Conservation (phyloP, 257 asterid species). For the Nicotiana otophora region DNA sequence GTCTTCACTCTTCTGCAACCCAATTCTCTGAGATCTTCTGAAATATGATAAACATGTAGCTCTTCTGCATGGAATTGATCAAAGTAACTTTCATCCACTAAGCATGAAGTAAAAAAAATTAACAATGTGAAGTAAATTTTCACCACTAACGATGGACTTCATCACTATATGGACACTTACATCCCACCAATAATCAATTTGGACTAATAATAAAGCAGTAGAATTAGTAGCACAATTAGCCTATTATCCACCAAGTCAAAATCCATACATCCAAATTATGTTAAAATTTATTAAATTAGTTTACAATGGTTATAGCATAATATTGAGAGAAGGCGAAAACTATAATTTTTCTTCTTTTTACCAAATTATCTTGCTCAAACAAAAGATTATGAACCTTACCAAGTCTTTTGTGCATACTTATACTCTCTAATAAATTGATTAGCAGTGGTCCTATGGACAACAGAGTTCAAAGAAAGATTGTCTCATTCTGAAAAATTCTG, state of each 20-base stretch:
- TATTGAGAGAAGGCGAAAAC: neutral
- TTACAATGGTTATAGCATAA: neutral
- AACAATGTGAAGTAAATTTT: neutral
- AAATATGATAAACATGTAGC: neutral
- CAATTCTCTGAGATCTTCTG: neutral
- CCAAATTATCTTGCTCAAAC: neutral
- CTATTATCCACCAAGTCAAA: neutral
- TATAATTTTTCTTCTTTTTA: neutral
- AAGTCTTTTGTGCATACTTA: neutral
- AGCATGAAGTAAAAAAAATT: neutral
- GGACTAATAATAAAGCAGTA: neutral
- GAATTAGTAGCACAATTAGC: neutral
- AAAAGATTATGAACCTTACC: neutral
- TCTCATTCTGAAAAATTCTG: neutral
- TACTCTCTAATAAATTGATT: neutral
- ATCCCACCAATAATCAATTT: conserved; percentile 1
- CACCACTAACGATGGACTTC: neutral
- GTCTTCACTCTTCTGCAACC: neutral
- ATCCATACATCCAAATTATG: neutral
- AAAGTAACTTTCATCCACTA: neutral
- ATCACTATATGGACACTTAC: neutral
- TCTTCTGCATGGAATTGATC: neutral
- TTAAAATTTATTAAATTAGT: neutral
- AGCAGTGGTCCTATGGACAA: neutral
- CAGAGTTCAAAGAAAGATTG: neutral